phyloP scores from a whole-genome alignment of 2,329 filamentous ascomycete genomes.

The Xylaria digitata region DNA sequence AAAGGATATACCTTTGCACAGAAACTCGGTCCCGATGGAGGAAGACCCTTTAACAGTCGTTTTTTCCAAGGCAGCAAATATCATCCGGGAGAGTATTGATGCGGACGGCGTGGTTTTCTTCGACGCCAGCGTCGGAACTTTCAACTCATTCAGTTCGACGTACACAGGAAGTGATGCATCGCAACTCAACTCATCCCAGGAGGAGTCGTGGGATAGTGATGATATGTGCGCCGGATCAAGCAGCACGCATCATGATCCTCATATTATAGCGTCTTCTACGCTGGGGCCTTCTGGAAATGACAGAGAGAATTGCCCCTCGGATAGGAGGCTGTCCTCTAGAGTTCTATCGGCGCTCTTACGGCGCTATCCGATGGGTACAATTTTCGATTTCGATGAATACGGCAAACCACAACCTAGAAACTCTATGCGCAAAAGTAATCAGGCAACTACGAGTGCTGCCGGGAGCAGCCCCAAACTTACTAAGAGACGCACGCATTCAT shows the following conservation, averaged over 20 bases:
- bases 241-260: slow-evolving; percentile 41
- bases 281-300: slow-evolving; percentile 51
- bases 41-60: slow-evolving; percentile 28
- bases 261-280: slow-evolving; percentile 55
- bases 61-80: slow-evolving; percentile 57
- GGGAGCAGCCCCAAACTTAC: slow-evolving; percentile 27
- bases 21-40: slow-evolving; percentile 19
- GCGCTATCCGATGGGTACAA: slow-evolving; percentile 58
- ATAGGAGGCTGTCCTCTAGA: slow-evolving; percentile 51
- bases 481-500: slow-evolving; percentile 25
- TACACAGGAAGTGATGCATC: slow-evolving; percentile 14
- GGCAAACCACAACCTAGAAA: slow-evolving; percentile 52
- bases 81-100: slow-evolving; percentile 57
- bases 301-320: slow-evolving; percentile 35
- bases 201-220: slow-evolving; percentile 39
- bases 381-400: slow-evolving; percentile 58
- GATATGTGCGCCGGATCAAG: slow-evolving; percentile 9
- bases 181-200: slow-evolving; percentile 8
- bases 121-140: slow-evolving; percentile 45
- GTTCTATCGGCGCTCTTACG: slow-evolving; percentile 57
- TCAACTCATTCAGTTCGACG: slow-evolving; percentile 23
- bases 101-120: slow-evolving; percentile 55
- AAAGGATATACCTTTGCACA: not conserved
- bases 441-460: not conserved
- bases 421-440: slow-evolving; percentile 38